phyloP scores from a whole-genome alignment of 2,329 filamentous ascomycete species.

The Aquanectria penicillioides region DNA sequence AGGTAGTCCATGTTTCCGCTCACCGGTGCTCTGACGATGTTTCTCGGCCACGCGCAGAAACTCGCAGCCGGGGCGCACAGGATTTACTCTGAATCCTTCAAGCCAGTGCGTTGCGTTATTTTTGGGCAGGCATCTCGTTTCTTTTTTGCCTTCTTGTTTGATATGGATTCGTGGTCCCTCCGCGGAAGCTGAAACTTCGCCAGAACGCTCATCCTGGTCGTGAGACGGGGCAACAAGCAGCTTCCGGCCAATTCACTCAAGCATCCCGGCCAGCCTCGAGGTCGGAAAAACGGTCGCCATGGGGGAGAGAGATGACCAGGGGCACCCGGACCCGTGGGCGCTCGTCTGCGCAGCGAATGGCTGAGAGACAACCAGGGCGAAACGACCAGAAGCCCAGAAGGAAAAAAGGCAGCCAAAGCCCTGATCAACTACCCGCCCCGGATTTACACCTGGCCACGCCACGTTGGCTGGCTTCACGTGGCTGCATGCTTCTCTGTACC shows the following conservation, averaged over 20 bases:
- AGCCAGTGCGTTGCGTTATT: slow-evolving; percentile 14
- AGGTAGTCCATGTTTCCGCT: neutral
- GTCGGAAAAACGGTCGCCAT: neutral
- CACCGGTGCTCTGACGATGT: neutral
- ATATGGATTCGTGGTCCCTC: slow-evolving; percentile 5
- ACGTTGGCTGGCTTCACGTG: slow-evolving; percentile 15
- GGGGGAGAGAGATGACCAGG: neutral
- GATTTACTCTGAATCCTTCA: neutral
- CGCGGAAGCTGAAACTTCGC: slow-evolving; percentile 18
- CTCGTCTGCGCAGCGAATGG: neutral
- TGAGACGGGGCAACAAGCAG: neutral
- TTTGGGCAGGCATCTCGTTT: slow-evolving; percentile 1
- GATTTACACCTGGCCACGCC: slow-evolving; percentile 28
- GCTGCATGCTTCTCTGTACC: slow-evolving; percentile 11
- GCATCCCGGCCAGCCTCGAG: neutral
- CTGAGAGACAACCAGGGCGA: slow-evolving; percentile 1
- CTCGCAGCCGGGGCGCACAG: no score
- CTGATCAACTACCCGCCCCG: slow-evolving; percentile 41
- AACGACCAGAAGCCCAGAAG: slow-evolving; percentile 11
- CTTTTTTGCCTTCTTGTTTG: slow-evolving; percentile 16
- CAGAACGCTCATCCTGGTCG: slow-evolving; percentile 7
- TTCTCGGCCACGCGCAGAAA: neutral
- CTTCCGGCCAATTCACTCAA: neutral
- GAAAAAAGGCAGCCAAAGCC: no score
- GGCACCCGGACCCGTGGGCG: neutral